phyloP scores from a whole-genome alignment of 2,329 filamentous ascomycete species.

The Cadophora malorum region DNA sequence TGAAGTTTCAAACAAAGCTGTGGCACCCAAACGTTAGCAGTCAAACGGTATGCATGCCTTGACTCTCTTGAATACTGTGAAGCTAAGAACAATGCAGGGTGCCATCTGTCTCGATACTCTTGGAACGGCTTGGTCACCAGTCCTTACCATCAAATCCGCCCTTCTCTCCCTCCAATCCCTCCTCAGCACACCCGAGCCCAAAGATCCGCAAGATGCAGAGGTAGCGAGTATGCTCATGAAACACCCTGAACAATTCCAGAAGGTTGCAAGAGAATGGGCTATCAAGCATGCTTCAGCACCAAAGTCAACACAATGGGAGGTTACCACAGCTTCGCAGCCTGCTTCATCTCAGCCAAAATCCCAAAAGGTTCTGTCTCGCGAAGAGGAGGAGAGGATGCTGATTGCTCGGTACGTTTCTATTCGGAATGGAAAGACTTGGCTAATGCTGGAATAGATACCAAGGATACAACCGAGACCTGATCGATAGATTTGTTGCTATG shows the following conservation, averaged over 20 bases:
- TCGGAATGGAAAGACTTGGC: neutral
- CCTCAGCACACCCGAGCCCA: slow-evolving; percentile 91
- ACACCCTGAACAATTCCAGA: slow-evolving; percentile 78
- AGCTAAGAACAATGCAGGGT: slow-evolving; percentile 63
- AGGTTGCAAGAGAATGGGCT: slow-evolving; percentile 89
- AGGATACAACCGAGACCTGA: slow-evolving; percentile 84
- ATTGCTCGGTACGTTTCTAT: slow-evolving; percentile 33
- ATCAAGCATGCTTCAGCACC: slow-evolving; percentile 82
- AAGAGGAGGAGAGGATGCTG: slow-evolving; percentile 40
- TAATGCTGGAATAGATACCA: slow-evolving; percentile 68
- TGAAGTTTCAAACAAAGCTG: slow-evolving; percentile 91
- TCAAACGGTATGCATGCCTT: slow-evolving; percentile 72
- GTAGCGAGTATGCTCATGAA: slow-evolving; percentile 89
- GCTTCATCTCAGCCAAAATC: slow-evolving; percentile 40
- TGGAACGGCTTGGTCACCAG: slow-evolving; percentile 88
- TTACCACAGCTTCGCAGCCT: slow-evolving; percentile 35
- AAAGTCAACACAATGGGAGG: slow-evolving; percentile 56
- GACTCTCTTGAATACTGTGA: neutral
- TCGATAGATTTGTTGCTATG: slow-evolving; percentile 88
- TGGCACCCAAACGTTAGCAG: slow-evolving; percentile 98
- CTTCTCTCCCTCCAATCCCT: slow-evolving; percentile 92
- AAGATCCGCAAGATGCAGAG: slow-evolving; percentile 95
- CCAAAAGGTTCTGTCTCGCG: slow-evolving; percentile 36
- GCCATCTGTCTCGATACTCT: slow-evolving; percentile 97
- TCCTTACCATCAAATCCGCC: slow-evolving; percentile 94